A percentile compares a stretch with the other conserved stretches of the same genome.
phyloP scores from a whole-genome alignment of 2,329 filamentous ascomycete species.

The Phyllachora maydis region DNA sequence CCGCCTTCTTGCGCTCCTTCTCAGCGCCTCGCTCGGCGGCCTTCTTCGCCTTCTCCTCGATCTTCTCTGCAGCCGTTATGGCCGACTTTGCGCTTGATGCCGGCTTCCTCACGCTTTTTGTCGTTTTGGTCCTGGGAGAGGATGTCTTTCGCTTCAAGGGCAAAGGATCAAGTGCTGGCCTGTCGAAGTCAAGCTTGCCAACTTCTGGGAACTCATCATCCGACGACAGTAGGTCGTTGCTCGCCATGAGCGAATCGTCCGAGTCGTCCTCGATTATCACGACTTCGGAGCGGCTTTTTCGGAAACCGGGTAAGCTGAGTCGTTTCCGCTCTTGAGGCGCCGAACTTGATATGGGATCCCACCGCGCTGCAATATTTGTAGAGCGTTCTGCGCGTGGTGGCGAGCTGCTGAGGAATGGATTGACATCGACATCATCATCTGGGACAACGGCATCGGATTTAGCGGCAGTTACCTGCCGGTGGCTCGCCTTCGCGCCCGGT shows the following conservation, averaged over 20 bases:
- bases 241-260: too few relatives aligned
- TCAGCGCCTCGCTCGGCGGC: conserved; percentile 28
- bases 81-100: conserved; percentile 6
- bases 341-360: conserved; percentile 33
- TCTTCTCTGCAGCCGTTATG: conserved; percentile 15
- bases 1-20: conserved; percentile 30
- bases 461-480: too few relatives aligned
- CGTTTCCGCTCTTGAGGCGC: conserved; percentile 16
- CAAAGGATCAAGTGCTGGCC: too few relatives aligned
- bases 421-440: background rate
- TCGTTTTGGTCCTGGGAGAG: background rate
- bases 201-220: conserved; percentile 27
- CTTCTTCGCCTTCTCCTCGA: conserved; percentile 20
- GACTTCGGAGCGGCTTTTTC: conserved; percentile 8
- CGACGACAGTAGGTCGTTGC: conserved; percentile 7
- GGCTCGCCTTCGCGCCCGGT: too few relatives aligned
- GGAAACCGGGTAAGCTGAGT: conserved; percentile 1
- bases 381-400: background rate
- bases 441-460: background rate
- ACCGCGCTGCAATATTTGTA: conserved; percentile 11
- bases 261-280: conserved; percentile 16
- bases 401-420: conserved; percentile 1
- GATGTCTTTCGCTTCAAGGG: conserved; percentile 1
- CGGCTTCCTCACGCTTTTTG: conserved; percentile 2
- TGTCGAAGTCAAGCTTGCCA: conserved; percentile 11